These are phyloP conservation scores for Stereum hirsutum DNA, from an alignment of 1,284 basidiomycete genomes.

Conservation along the genomic window DNA sequence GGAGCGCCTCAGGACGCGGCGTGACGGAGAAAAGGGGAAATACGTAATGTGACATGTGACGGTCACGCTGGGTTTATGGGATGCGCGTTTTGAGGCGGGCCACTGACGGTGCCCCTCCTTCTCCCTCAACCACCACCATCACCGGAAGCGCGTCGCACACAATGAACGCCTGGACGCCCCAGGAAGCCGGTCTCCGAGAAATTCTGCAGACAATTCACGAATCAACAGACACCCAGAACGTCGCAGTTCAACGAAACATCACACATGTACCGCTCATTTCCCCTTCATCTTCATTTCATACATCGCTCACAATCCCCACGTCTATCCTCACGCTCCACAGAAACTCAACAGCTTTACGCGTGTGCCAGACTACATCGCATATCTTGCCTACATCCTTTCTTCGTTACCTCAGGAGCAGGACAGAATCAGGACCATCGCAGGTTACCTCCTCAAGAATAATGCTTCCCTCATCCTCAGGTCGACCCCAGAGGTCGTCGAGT, in stretches of 20 bases:
- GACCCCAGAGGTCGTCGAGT: slow-evolving; percentile 60
- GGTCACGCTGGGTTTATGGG: too few relatives aligned
- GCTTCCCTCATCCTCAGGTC: slow-evolving; percentile 63
- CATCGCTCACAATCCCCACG: slow-evolving; percentile 16
- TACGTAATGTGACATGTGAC: too few relatives aligned
- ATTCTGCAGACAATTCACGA: slow-evolving; percentile 81
- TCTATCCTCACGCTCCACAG: slow-evolving; percentile 31
- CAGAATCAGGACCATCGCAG: slow-evolving; percentile 90
- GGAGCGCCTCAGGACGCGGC: too few relatives aligned
- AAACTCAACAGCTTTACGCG: slow-evolving; percentile 86
- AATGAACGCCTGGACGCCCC: slow-evolving; percentile 69
- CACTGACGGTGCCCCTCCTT: too few relatives aligned
- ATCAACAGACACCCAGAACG: slow-evolving; percentile 66
- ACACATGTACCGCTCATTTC: slow-evolving; percentile 50
- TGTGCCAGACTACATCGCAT: slow-evolving; percentile 91
- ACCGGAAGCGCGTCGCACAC: too few relatives aligned
- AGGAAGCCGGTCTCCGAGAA: slow-evolving; percentile 72
- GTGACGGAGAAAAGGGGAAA: too few relatives aligned
- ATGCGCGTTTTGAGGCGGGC: too few relatives aligned
- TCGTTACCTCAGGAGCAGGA: slow-evolving; percentile 78
- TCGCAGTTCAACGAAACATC: slow-evolving; percentile 59
- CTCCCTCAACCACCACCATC: slow-evolving; percentile 16
- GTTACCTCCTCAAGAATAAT: slow-evolving; percentile 96
- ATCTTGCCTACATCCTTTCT: slow-evolving; percentile 91
- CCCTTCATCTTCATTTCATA: slow-evolving; percentile 14